Conservation (phyloP, 768 basidiomycete species). For the Cystobasidium tubakii region DNA sequence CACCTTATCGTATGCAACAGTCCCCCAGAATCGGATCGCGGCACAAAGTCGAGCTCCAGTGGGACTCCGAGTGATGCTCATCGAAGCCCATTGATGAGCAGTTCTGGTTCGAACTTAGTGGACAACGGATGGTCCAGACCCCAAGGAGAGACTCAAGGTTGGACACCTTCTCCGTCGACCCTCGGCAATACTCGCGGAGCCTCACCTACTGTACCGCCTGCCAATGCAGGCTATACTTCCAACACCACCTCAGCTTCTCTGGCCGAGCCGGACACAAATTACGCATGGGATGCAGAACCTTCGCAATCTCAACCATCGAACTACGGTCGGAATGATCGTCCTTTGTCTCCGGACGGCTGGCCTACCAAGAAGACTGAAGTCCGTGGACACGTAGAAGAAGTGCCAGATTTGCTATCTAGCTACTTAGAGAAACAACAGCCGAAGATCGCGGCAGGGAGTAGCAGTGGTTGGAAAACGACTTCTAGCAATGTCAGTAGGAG, state of each 20-base stretch:
- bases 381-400: neutral
- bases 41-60: neutral
- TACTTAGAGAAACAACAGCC: neutral
- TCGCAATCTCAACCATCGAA: neutral
- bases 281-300: neutral
- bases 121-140: neutral
- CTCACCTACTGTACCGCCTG: neutral
- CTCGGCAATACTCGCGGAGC: neutral
- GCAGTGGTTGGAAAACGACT: neutral
- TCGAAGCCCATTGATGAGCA: neutral
- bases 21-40: neutral
- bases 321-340: neutral
- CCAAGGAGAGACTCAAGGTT: neutral
- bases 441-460: neutral
- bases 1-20: neutral
- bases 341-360: constrained; percentile 9
- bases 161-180: neutral
- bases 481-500: neutral
- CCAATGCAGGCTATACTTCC: neutral
- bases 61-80: constrained; percentile 2
- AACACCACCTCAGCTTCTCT: neutral
- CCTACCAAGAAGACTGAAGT: neutral
- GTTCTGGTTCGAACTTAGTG: neutral
- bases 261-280: neutral
- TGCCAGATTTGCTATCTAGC: neutral